Base-by-base conservation (phyloP, 228 moss, liverwort and hornwort genomes). In the Sphagnum fallax region DNA sequence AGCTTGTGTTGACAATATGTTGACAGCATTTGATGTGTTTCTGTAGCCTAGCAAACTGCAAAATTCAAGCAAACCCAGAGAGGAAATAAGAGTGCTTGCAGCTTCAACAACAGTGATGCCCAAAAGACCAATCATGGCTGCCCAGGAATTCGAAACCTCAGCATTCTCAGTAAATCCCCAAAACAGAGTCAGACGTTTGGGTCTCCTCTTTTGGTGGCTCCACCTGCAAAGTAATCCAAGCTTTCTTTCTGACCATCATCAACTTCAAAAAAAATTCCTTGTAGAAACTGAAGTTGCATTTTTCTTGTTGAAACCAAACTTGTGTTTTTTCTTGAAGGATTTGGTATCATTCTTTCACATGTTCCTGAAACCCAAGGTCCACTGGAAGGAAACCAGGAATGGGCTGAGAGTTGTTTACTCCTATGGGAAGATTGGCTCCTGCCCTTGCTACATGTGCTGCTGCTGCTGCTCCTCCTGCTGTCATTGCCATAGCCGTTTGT, bases 111-210 rank as follows among this genome's bases (percentile, higher is more conserved):
- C 55, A 50, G 91, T 49, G 51, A 96, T 84, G 51, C 75, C 88
- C 5, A 91, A 69, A 51, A 92, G 68, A 60, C 96, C 96, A 47
- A 96, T 88, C 88, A 92, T 77, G 59, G 91, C 82, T 58, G 88
- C 91, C 71, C 92, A 87, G 65, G 91, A 71, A 73, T 96, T 96
- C 90, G 86, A 94, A 5, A 84, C 88, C 74, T 94, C 84, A 6
- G 87, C 88, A 73, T 88, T 90, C 65, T 91, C 82, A 2, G 88
- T 92, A 32, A 92, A 95, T 13, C 92, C 94, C 90, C 86, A 90
- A 1, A 92, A 70, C 18, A 88, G 75, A 47, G 69, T 66, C 0
- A 83, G 85, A 71, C 92, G 64, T 49, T 83, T 92, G 4, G 88
- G 90, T 32, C 73, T 90, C 87, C 48, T 82, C 87, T 76, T 61